A percentile compares a stretch with the other conserved stretches of the same genome.
These are phyloP conservation scores for Aspergillus cavernicola DNA, from an alignment of 495 filamentous ascomycete species.

Conservation along the genomic window DNA sequence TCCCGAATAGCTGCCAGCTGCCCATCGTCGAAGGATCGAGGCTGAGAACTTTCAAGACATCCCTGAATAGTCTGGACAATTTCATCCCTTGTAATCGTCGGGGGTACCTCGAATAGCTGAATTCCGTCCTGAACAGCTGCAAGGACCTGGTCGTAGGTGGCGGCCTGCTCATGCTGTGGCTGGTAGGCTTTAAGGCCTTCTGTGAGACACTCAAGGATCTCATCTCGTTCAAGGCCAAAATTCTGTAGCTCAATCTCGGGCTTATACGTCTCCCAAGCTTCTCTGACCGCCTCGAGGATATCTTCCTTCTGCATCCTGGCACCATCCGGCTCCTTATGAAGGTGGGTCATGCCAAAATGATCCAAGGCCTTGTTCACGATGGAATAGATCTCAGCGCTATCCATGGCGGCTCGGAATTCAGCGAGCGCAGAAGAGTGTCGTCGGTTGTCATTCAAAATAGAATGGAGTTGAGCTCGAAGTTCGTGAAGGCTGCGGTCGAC, in stretches of 20 bases:
- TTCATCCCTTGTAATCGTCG: slow-evolving; percentile 43
- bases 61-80: slow-evolving; percentile 72
- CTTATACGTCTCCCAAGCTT: slow-evolving; percentile 88
- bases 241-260: slow-evolving; percentile 88
- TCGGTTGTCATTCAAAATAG: slow-evolving; percentile 68
- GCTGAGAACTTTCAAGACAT: slow-evolving; percentile 48
- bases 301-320: slow-evolving; percentile 65
- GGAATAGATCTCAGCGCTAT: slow-evolving; percentile 76
- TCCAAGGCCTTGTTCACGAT: slow-evolving; percentile 73
- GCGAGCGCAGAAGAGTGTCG: slow-evolving; percentile 56
- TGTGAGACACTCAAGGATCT: slow-evolving; percentile 77
- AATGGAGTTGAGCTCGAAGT: slow-evolving; percentile 75
- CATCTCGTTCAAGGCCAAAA: slow-evolving; percentile 81
- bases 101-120: slow-evolving; percentile 68
- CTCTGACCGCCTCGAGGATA: slow-evolving; percentile 77
- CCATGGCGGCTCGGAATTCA: slow-evolving; percentile 52
- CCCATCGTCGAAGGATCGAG: slow-evolving; percentile 23
- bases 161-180: slow-evolving; percentile 51
- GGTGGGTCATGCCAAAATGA: slow-evolving; percentile 49
- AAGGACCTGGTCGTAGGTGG: slow-evolving; percentile 75
- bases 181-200: slow-evolving; percentile 78
- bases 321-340: slow-evolving; percentile 32
- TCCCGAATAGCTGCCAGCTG: slow-evolving; percentile 36
- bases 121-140: slow-evolving; percentile 77
- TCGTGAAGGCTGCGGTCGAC: slow-evolving; percentile 75